Base-by-base conservation (phyloP, 1,139 yeast species). In the Hansenula lynferdii region DNA sequence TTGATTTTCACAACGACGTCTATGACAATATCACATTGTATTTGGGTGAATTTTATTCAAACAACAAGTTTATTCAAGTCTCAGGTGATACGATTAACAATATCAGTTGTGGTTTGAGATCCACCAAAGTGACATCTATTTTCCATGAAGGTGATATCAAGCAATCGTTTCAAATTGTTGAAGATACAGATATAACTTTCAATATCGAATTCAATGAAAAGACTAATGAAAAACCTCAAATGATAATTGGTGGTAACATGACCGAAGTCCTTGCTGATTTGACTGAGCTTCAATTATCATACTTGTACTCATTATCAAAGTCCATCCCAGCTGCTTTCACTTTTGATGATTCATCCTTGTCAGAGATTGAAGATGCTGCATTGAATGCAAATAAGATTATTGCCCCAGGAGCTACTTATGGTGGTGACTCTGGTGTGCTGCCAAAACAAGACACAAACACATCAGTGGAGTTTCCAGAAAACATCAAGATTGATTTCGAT, bases 11-110 rank as follows among this genome's bases (percentile, higher is more conserved):
- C 1, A 51, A 50, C 8, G 62, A 66, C 15, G 44, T 57, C 2
- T 77, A 73, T 51, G 92, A 92, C 53, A 68, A 73, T 21, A 58
- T 92, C 20, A 78, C 83, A 1, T 77, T 85, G 6, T 78, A 85
- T 50, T 67, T 90, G 40, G 99, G 99, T 45, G 96, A 92, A 56
- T 64, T 92, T 10, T 84, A 74, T 51, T 78, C 90, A 19, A 65
- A 72, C 5, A 92, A 90, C 58, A 61, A 62, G 11, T 87, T 87
- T 53, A 52, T 56, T 3, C 52, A 53, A 7, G 47, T 57, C 8
- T 52, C 55, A 6, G 53, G 44, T 6, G 58, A 49, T 5, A 55
- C 64, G 8, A 64, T 79, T 35, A 81, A 83, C 48, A 56, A 71
- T 12, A 75, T 82, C 15, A 57, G 67, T 12, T 72, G 87, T 9